A percentile compares a stretch with the other conserved stretches of the same genome.
Evolutionary conservation across 2,329 filamentous ascomycete species (phyloP).

Genomic region (Colletotrichum lindemuthianum): DNA sequence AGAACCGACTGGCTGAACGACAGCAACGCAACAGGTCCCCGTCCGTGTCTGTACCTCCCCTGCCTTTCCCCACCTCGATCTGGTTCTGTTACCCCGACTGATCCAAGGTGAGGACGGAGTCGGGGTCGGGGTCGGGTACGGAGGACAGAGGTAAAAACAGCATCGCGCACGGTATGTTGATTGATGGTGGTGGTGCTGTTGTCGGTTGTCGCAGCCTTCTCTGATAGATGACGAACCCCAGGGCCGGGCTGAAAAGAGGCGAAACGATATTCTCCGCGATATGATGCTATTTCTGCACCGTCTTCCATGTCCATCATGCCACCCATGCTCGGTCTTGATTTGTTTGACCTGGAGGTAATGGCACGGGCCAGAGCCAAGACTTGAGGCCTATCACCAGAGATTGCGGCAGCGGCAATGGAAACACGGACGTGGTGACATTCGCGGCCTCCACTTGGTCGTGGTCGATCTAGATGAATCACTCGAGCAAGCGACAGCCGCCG

Average conservation of each 20-base stretch:
- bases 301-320: slow-evolving; percentile 9
- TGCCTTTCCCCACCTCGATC: background rate
- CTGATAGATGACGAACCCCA: slow-evolving; percentile 7
- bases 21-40: background rate
- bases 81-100: too few relatives aligned
- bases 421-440: slow-evolving; percentile 21
- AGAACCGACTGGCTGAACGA: slow-evolving; percentile 23
- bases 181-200: slow-evolving; percentile 3
- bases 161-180: background rate
- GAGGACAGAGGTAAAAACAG: background rate
- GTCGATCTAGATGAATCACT: slow-evolving; percentile 11
- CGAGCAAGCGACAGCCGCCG: slow-evolving; percentile 27
- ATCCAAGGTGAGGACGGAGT: background rate
- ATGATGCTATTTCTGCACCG: slow-evolving; percentile 31
- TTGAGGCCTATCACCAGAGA: background rate
- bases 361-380: slow-evolving; percentile 11
- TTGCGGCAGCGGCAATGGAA: slow-evolving; percentile 31
- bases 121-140: too few relatives aligned
- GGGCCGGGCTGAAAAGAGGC: slow-evolving; percentile 3
- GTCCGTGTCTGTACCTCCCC: background rate
- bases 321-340: slow-evolving; percentile 1
- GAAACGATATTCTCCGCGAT: slow-evolving; percentile 19
- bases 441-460: slow-evolving; percentile 5
- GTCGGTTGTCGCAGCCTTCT: slow-evolving; percentile 24
- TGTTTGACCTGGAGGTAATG: slow-evolving; percentile 9